Base-by-base conservation (phyloP, 1,284 basidiomycete genomes). In the Macrocybe sp. region DNA sequence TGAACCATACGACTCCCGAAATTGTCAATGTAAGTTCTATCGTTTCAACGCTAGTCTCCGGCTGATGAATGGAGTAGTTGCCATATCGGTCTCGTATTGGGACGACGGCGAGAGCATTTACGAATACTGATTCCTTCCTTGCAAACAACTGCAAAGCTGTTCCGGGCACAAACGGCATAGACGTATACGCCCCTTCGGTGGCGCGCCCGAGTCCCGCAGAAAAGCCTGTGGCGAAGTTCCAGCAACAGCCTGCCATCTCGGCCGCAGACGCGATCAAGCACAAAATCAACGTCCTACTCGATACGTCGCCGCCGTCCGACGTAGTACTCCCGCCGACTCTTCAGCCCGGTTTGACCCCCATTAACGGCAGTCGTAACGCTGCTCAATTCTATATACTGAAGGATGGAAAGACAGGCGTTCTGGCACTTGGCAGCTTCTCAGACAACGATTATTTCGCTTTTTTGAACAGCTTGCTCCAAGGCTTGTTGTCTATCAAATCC, bases 351-450 rank as follows among this genome's bases (percentile, higher is more conserved):
- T 53, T 64, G 7, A 59, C 62, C 10, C 58, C 72, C 28, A 61
- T 75, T 4, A 63, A 65, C 42, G 76, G 75, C 33, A 78, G 76
- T 58, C 63, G 65, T 22, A 72, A 69, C 31, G 77, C 76, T 1
- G 70, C 75, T 2, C 75, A 80, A 54, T 83, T 82, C 59, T 78
- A 74, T 58, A 53, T 79, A 58, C 61, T 83, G 9, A 61, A 73
- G 2, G 78, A 82, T 49, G 64, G 64, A n/a, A 73, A 69, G 54
- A 81, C 79, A 0, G 80, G 79, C 35, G 76, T 82, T 1, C 64
- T 83, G 42, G 75, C 77, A 12, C 69, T 83, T 11, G 79, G 80
- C 11, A 81, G 78, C 57, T 83, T 83, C 61, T 73, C 73, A 1
- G 76, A 75, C 9, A 51, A 52, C 2, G 63, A 66, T 49, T 77